Evolutionary conservation across 371 early-diverging fungal species (phyloP).

Genomic region (Syncephalis plumigaleata): DNA sequence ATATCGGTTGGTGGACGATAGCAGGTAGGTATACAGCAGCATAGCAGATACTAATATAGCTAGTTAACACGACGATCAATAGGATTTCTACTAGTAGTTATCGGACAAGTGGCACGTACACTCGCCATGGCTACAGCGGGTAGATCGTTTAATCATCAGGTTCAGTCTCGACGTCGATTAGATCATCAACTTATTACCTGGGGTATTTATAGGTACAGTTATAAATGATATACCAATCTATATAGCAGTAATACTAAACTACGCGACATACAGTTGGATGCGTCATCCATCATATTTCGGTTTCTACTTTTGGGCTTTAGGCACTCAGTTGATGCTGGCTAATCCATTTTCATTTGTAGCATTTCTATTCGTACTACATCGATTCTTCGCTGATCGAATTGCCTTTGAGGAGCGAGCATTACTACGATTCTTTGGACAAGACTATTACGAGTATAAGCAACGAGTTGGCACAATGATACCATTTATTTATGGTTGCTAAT

Average conservation of each 20-base stretch:
- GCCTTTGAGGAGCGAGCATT: conserved; percentile 52
- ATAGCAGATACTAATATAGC: not conserved
- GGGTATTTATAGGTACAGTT: conserved; percentile 51
- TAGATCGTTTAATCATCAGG: conserved; percentile 61
- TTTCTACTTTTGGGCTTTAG: conserved; percentile 71
- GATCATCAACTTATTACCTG: conserved; percentile 56
- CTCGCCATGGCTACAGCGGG: conserved; percentile 65
- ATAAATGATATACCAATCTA: not conserved
- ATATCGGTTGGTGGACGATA: conserved; percentile 26
- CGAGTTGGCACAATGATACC: conserved; percentile 28
- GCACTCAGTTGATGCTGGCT: conserved; percentile 42
- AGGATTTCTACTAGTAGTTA: conserved; percentile 35
- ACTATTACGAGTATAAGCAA: conserved; percentile 32
- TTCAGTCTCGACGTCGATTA: conserved; percentile 35
- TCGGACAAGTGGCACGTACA: conserved; percentile 49
- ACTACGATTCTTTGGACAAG: conserved; percentile 57
- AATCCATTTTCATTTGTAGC: conserved; percentile 54
- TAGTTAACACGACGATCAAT: conserved; percentile 1
- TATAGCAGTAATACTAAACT: not conserved
- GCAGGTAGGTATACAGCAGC: conserved; percentile 19
- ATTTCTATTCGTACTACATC: conserved; percentile 36
- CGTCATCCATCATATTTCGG: conserved; percentile 87
- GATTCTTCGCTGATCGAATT: conserved; percentile 60
- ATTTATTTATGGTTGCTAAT: conserved; percentile 11
- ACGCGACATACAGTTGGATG: conserved; percentile 19